phyloP scores from a whole-genome alignment of 495 filamentous ascomycete genomes.

The Xylaria intraflava region DNA sequence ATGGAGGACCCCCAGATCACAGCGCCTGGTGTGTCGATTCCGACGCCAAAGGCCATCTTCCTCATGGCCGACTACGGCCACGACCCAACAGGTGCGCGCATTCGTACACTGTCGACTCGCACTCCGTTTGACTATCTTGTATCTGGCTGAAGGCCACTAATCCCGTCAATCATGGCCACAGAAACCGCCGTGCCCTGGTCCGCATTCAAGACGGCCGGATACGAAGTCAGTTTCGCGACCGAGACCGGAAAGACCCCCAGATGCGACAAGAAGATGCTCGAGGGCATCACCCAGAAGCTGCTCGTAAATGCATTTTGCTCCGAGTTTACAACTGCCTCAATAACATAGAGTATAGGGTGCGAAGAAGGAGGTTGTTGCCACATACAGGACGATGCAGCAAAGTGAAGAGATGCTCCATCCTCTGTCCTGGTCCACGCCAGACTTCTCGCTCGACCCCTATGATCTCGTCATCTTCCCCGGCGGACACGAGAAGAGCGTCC shows the following conservation, averaged over 20 bases:
- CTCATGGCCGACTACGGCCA: conserved; percentile 52
- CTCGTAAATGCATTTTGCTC: conserved; percentile 32
- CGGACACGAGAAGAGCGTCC: conserved; percentile 48
- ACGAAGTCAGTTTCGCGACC: conserved; percentile 45
- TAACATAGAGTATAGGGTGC: conserved; percentile 35
- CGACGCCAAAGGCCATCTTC: conserved; percentile 32
- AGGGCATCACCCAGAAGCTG: conserved; percentile 47
- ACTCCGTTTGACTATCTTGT: no score
- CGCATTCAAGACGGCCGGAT: conserved; percentile 46
- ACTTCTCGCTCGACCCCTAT: conserved; percentile 40
- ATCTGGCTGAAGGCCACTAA: background rate
- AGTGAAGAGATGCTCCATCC: conserved; percentile 38
- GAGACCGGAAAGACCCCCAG: conserved; percentile 41
- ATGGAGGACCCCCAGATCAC: conserved; percentile 22
- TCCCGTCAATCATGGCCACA: conserved; percentile 11
- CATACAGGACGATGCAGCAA: conserved; percentile 38
- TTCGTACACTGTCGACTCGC: background rate
- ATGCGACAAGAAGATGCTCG: conserved; percentile 48
- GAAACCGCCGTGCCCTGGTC: conserved; percentile 48
- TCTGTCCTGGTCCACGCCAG: conserved; percentile 40
- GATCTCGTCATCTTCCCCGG: conserved; percentile 48
- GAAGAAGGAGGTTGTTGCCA: conserved; percentile 31
- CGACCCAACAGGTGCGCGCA: conserved; percentile 44
- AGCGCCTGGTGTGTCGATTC: conserved; percentile 12
- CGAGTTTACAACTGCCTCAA: background rate